Conservation (phyloP, 2,329 filamentous ascomycete species). For the Trichoderma simmonsii region DNA sequence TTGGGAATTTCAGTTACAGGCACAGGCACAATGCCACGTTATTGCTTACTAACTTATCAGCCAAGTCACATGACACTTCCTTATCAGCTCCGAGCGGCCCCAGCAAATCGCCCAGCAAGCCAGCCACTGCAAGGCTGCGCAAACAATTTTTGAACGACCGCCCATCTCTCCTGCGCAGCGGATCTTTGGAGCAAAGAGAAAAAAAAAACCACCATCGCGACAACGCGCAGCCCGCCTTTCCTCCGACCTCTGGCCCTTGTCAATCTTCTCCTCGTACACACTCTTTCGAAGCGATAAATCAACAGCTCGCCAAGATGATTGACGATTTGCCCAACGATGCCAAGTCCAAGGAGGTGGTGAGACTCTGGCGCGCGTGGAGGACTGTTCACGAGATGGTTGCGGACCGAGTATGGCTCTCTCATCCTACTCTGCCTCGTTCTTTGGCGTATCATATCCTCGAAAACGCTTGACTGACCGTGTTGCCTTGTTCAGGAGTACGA, state of each 20-base stretch:
- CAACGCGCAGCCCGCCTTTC: background rate
- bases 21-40: background rate
- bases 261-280: background rate
- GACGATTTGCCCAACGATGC: conserved; percentile 46
- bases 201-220: background rate
- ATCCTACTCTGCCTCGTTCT: too few relatives aligned
- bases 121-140: conserved; percentile 18
- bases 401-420: conserved; percentile 66
- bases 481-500: conserved; percentile 74
- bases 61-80: conserved; percentile 16
- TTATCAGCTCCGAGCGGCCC: conserved; percentile 1
- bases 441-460: background rate
- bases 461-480: background rate
- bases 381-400: conserved; percentile 94
- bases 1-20: background rate
- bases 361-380: conserved; percentile 90
- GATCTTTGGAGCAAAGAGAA: background rate
- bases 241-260: background rate
- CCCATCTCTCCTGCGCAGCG: background rate
- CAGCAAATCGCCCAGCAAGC: conserved; percentile 5
- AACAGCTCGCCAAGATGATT: conserved; percentile 33
- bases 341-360: conserved; percentile 54
- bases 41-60: background rate
- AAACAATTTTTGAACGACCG: conserved; percentile 21
- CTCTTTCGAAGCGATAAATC: background rate